A percentile compares a stretch with the other conserved stretches of the same genome.
phyloP scores from a whole-genome alignment of 495 filamentous ascomycete genomes.

The Massariosphaeria phaeospora region DNA sequence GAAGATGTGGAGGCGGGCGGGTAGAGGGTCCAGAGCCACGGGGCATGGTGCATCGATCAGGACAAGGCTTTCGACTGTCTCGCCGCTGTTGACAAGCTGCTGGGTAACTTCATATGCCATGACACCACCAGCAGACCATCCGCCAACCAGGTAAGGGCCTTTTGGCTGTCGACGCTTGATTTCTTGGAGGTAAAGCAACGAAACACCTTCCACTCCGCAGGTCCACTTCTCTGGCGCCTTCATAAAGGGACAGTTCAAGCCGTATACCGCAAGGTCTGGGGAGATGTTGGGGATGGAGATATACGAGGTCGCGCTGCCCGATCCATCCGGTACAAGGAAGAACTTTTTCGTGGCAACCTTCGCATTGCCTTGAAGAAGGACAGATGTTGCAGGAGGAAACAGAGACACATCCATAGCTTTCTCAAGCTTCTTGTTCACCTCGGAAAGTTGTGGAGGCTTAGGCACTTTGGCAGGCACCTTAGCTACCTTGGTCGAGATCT shows the following conservation, averaged over 20 bases:
- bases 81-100: slow-evolving; percentile 62
- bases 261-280: slow-evolving; percentile 54
- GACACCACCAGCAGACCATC: slow-evolving; percentile 85
- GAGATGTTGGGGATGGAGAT: slow-evolving; percentile 53
- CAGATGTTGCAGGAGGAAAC: slow-evolving; percentile 48
- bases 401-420: slow-evolving; percentile 37
- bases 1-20: slow-evolving; percentile 69
- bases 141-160: slow-evolving; percentile 65
- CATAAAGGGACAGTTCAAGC: slow-evolving; percentile 64
- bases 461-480: too few relatives aligned
- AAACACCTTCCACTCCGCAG: slow-evolving; percentile 53
- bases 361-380: slow-evolving; percentile 50
- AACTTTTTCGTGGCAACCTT: slow-evolving; percentile 58
- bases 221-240: slow-evolving; percentile 54
- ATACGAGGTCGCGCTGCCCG: slow-evolving; percentile 63
- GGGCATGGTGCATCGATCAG: slow-evolving; percentile 81
- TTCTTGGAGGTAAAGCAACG: slow-evolving; percentile 56
- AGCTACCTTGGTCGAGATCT: slow-evolving; percentile 8
- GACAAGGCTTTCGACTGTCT: slow-evolving; percentile 67
- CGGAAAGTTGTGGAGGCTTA: slow-evolving; percentile 39
- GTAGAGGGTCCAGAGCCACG: slow-evolving; percentile 70
- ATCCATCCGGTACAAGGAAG: slow-evolving; percentile 74
- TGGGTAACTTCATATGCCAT: slow-evolving; percentile 79
- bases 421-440: slow-evolving; percentile 40
- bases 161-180: slow-evolving; percentile 69